Conservation (phyloP, 1,139 yeast species). For the Taphrina pruni region DNA sequence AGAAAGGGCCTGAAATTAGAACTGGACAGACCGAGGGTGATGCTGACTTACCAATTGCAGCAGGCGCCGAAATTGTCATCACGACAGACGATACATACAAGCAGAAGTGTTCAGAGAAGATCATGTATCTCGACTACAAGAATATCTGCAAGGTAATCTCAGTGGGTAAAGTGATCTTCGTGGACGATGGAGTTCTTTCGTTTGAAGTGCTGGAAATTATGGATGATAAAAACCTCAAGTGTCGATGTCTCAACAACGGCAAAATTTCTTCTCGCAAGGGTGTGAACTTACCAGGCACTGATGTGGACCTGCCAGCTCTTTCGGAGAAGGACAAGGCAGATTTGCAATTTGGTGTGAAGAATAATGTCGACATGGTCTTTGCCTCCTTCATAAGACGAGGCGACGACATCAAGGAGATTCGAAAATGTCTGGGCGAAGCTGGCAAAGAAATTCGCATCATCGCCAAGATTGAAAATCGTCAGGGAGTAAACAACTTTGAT, state of each 20-base stretch:
- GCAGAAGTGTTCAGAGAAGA: constrained; percentile 70
- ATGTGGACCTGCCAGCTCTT: constrained; percentile 96
- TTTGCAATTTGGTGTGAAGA: constrained; percentile 91
- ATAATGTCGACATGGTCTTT: constrained; percentile 95
- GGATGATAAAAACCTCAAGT: constrained; percentile 81
- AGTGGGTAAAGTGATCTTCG: constrained; percentile 84
- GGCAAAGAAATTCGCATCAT: constrained; percentile 96
- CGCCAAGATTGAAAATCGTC: constrained; percentile 98
- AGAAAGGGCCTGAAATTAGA: constrained; percentile 98
- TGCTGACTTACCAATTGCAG: constrained; percentile 73
- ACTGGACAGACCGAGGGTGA: constrained; percentile 89
- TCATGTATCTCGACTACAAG: constrained; percentile 91
- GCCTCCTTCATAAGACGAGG: constrained; percentile 98
- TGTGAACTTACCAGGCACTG: constrained; percentile 98
- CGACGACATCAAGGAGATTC: constrained; percentile 83
- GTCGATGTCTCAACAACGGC: constrained; percentile 90
- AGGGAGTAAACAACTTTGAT: constrained; percentile 99
- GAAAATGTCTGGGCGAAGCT: constrained; percentile 93
- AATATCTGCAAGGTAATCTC: constrained; percentile 93
- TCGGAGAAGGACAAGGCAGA: constrained; percentile 95
- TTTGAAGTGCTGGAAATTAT: constrained; percentile 85
- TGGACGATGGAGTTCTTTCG: constrained; percentile 97
- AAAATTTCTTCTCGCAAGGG: constrained; percentile 97
- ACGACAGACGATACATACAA: constrained; percentile 86
- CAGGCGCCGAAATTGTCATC: constrained; percentile 90